Evolutionary conservation across 306 rosid genomes (phyloP).

Genomic region (Clitoria ternatea): DNA sequence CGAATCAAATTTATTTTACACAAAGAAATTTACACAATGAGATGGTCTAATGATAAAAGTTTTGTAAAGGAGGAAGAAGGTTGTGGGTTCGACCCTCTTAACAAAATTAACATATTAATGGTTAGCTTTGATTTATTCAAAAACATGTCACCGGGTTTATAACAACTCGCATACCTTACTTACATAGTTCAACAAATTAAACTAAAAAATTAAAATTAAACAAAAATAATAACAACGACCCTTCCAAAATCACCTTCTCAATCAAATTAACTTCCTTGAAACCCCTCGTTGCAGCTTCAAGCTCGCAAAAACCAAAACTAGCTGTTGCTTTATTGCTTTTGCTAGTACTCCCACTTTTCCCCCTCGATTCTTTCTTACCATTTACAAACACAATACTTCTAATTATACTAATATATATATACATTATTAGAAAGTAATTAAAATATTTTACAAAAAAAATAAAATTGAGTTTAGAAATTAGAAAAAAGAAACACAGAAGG

Average conservation of each 20-base stretch:
- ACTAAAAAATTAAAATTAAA: background rate
- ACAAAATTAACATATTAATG: no score
- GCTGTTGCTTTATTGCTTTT: constrained; percentile 33
- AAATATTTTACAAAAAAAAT: no score
- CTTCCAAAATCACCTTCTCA: constrained; percentile 99
- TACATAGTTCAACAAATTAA: no score
- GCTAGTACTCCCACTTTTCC: constrained; percentile 23
- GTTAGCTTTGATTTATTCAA: no score
- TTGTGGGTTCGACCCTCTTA: no score
- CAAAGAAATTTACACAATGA: no score
- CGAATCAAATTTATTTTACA: no score
- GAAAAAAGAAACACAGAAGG: background rate
- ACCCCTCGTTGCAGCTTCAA: constrained; percentile 70
- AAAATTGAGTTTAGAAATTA: no score
- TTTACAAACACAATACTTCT: constrained; percentile 7
- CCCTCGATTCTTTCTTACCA: constrained; percentile 28
- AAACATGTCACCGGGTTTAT: no score
- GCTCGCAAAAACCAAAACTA: constrained; percentile 64
- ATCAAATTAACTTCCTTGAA: constrained; percentile 63
- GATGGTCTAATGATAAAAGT: no score
- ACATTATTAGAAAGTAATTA: background rate
- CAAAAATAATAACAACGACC: constrained; percentile 12
- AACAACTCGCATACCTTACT: no score
- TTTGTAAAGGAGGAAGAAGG: no score
- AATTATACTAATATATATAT: background rate